A percentile compares a stretch with the other conserved stretches of the same genome.
These are phyloP conservation scores for Penicillium coprophilum DNA, from an alignment of 495 filamentous ascomycete species.

Conservation along the genomic window DNA sequence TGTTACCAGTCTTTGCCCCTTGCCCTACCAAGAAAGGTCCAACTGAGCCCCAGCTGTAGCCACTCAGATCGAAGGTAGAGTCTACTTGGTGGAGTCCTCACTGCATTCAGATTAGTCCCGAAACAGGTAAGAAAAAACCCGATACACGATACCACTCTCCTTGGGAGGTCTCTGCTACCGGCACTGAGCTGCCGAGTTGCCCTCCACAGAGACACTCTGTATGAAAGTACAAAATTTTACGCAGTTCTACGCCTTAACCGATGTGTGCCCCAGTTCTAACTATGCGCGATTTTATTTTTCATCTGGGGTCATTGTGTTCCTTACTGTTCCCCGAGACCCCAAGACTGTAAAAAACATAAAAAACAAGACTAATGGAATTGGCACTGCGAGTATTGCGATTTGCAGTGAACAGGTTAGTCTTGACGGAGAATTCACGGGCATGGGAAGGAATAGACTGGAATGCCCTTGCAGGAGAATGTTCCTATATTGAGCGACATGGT, in stretches of 20 bases:
- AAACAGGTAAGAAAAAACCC: background rate
- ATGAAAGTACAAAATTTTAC: conserved; percentile 3
- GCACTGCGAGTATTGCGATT: conserved; percentile 7
- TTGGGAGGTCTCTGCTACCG: conserved; percentile 5
- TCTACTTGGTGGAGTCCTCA: background rate
- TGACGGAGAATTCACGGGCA: conserved; percentile 9
- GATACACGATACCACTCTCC: conserved; percentile 5
- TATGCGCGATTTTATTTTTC: conserved; percentile 38
- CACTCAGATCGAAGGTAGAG: conserved; percentile 9
- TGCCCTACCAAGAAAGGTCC: conserved; percentile 10
- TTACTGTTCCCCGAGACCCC: conserved; percentile 3
- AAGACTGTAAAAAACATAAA: conserved; percentile 1
- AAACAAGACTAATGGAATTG: conserved; percentile 9
- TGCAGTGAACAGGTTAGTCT: background rate
- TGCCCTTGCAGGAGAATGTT: conserved; percentile 28
- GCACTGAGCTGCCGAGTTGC: conserved; percentile 13
- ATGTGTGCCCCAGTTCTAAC: conserved; percentile 20
- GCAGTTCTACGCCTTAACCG: conserved; percentile 11
- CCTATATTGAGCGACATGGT: conserved; percentile 17
- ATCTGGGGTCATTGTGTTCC: conserved; percentile 5
- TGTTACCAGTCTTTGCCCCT: conserved; percentile 17
- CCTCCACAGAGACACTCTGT: conserved; percentile 10
- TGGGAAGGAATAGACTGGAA: conserved; percentile 13
- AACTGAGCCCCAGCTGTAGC: conserved; percentile 8
- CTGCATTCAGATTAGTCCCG: conserved; percentile 3